A percentile compares a stretch with the other conserved stretches of the same genome.
These are phyloP conservation scores for Xylariomycetidae sp. DNA, from an alignment of 2,329 filamentous ascomycete species.

Conservation along the genomic window DNA sequence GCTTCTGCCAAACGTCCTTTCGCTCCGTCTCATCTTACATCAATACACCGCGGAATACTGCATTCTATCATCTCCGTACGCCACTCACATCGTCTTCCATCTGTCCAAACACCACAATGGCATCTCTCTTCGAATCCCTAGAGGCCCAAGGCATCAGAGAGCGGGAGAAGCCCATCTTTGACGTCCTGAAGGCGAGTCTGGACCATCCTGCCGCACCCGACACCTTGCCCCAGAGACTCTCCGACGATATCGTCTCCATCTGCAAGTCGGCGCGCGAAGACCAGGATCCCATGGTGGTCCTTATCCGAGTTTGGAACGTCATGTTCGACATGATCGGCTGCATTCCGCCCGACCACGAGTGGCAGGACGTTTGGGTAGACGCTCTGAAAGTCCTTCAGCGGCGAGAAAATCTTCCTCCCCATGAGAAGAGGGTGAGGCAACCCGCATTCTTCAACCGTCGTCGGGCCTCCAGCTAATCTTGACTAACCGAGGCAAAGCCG, in stretches of 20 bases:
- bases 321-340: constrained; percentile 1
- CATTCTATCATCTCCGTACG: too few relatives aligned
- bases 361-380: constrained; percentile 4
- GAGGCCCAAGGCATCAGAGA: neutral
- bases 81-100: neutral
- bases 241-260: constrained; percentile 3
- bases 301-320: neutral
- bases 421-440: constrained; percentile 1
- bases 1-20: too few relatives aligned
- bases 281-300: neutral
- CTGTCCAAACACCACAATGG: constrained; percentile 1
- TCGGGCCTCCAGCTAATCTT: neutral
- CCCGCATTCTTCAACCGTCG: too few relatives aligned
- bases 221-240: constrained; percentile 1
- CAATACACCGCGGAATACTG: too few relatives aligned
- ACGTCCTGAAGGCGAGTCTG: constrained; percentile 3
- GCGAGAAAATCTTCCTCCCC: neutral
- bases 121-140: constrained; percentile 1
- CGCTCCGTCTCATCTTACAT: too few relatives aligned
- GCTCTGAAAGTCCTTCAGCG: constrained; percentile 1
- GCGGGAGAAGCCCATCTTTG: constrained; percentile 1
- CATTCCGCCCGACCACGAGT: constrained; percentile 1
- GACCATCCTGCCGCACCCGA: neutral
- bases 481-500: neutral
- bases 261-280: constrained; percentile 1